Evolutionary conservation across 1,284 basidiomycete genomes (phyloP), one percentile per base, ranked within the genome.

Genomic region (Peniophora sp.): DNA sequence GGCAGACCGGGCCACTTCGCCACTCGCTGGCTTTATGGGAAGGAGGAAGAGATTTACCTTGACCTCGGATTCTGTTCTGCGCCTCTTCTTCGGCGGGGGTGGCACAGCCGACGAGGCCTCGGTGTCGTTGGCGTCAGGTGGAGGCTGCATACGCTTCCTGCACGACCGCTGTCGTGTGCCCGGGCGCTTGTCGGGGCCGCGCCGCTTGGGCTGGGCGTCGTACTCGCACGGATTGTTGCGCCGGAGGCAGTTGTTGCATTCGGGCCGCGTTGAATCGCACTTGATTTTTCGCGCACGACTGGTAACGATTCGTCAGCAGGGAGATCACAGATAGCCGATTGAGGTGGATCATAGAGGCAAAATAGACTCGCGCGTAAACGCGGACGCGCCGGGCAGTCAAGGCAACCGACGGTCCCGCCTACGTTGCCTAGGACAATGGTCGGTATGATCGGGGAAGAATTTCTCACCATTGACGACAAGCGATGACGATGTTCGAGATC

Each of bases 121-220:
- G 53, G 78, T 71, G 41, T 76, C 76, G 56, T 84, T 83, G 24
- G 75, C 64, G 50, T 78, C 75, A 32, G 27, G 27, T 32, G 27
- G 6, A 32, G 27, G 5, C 27, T 5, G 27, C 27, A 32, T 32
- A 51, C 83, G 73, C 71, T 85, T 87, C 78, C 88, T 88, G 75
- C 83, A 87, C 52, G 83, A 83, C 58, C 86, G 76, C 65, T 87
- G 85, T 54, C 87, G 76, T 55, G 85, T 88, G 23, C 86, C 87
- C 53, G 88, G 88, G 59, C 77, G 77, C 68, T 88, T 89, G 73
- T 90, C 87, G 55, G 87, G 87, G 3, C 88, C 88, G 51, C 87
- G 78, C 52, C 87, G 79, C 67, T 85, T 87, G 58, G 88, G 88
- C 41, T 77, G 83, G 32, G 78, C 71, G 63, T 90, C 87, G 65